Evolutionary conservation across 208 protist species (phyloP).

Genomic region (Leishmania tropica): DNA sequence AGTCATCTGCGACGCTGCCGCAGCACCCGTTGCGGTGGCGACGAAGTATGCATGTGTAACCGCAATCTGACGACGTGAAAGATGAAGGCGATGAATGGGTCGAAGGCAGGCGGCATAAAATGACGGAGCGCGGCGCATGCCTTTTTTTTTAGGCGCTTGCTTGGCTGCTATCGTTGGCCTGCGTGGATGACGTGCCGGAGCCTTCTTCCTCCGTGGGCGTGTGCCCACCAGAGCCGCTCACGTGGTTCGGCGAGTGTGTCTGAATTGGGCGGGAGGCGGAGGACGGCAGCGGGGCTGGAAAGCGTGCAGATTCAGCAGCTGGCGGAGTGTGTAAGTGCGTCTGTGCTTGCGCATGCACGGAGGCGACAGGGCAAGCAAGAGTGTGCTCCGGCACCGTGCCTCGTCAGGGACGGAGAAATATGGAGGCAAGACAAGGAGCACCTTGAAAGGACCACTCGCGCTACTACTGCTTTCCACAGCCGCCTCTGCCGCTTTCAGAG

Average conservation of each 20-base stretch:
- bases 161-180: background rate
- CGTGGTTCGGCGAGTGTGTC: background rate
- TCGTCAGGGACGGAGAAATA: background rate
- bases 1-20: background rate
- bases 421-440: background rate
- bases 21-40: background rate
- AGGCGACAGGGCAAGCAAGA: background rate
- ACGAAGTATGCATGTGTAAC: background rate
- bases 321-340: background rate
- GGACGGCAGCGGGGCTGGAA: background rate
- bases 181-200: background rate
- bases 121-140: slow-evolving; percentile 14
- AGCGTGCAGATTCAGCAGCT: background rate
- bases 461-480: background rate
- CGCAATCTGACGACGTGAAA: slow-evolving; percentile 8
- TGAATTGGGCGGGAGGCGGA: background rate
- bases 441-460: background rate
- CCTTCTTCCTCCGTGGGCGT: background rate
- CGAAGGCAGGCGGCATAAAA: slow-evolving; percentile 8
- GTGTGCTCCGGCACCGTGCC: background rate
- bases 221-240: background rate
- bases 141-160: background rate
- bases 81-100: slow-evolving; percentile 4
- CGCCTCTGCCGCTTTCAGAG: background rate
- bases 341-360: background rate